phyloP scores from a whole-genome alignment of 2,329 filamentous ascomycete species.

The Metarhizium sp. region DNA sequence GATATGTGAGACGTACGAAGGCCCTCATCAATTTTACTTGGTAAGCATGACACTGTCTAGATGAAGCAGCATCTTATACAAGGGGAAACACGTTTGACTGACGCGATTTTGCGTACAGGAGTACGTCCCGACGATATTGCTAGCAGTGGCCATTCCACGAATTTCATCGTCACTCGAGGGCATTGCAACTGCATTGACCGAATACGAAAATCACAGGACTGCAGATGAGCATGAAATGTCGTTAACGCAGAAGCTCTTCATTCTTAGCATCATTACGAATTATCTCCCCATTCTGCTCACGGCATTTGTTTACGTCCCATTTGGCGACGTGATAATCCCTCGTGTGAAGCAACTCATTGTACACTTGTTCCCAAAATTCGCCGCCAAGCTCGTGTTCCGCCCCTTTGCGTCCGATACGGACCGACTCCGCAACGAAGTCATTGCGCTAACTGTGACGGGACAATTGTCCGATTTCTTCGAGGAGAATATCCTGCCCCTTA shows the following conservation, averaged over 20 bases:
- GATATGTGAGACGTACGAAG: constrained; percentile 64
- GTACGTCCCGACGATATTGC: constrained; percentile 62
- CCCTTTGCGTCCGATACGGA: constrained; percentile 57
- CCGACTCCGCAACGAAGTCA: constrained; percentile 61
- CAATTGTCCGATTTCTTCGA: constrained; percentile 64
- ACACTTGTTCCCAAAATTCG: constrained; percentile 35
- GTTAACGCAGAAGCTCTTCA: constrained; percentile 64
- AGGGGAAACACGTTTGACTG: not conserved
- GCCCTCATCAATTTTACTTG: constrained; percentile 56
- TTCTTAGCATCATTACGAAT: constrained; percentile 72
- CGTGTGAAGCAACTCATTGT: constrained; percentile 52
- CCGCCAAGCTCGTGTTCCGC: constrained; percentile 38
- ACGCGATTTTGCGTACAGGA: constrained; percentile 33
- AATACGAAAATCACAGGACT: constrained; percentile 70
- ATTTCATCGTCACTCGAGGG: constrained; percentile 53
- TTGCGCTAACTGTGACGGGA: constrained; percentile 65
- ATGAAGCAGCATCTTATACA: too few relatives aligned
- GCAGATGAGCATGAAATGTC: constrained; percentile 59
- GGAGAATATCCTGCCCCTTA: constrained; percentile 59
- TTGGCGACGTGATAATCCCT: constrained; percentile 58
- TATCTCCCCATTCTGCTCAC: constrained; percentile 69
- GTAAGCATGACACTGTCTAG: constrained; percentile 27
- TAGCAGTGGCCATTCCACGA: constrained; percentile 57
- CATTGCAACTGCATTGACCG: constrained; percentile 53
- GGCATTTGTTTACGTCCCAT: constrained; percentile 71